Base-by-base conservation (phyloP, 2,329 filamentous ascomycete genomes). In the Cadophora sp. region DNA sequence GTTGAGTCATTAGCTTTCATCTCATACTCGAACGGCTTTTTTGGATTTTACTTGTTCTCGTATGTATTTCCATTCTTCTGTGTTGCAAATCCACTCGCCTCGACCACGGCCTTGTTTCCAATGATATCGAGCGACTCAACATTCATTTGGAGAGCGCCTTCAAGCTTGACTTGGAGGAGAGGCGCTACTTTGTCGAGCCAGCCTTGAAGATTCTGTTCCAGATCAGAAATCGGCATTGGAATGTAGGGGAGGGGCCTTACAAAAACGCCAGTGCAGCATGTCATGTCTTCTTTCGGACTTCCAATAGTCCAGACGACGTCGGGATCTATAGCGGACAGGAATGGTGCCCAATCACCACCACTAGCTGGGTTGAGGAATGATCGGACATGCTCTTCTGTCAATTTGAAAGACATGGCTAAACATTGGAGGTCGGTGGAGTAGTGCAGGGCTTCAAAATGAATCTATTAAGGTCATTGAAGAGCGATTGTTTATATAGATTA, bases 11-110 rank as follows among this genome's bases (percentile, higher is more conserved):
- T 16, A 53, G 48, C 13, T 1, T 6, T 27, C 22, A 16, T n/a
- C 22, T 33, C 7, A 39, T 39, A 39, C 36, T 2, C 11, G 36
- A 6, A 9, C 11, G 8, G 11, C 11, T 39, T 13, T 39, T 6
- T 30, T 30, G 3, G 27, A 30, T 2, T 8, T 39, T 39, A 39
- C 36, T 7, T 7, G 36, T 39, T 39, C 36, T 53, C 50, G 8
- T 53, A 53, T 33, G 50, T 24, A 18, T 53, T 53, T 7, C 50
- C 50, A 53, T 53, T 53, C 4, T 53, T 53, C 50, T 53, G 50
- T 24, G 9, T n/a, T 7, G 50, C 27, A 53, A 2, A 18, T 13
- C 24, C 50, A n/a, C 24, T 53, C 16, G 50, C 50, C 27, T 53
- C 50, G 9, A 53, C 33, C 5, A 53, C 18, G 13, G 50, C 50